Conservation (phyloP, 2,329 filamentous ascomycete species). For the Penicillium brasilianum region DNA sequence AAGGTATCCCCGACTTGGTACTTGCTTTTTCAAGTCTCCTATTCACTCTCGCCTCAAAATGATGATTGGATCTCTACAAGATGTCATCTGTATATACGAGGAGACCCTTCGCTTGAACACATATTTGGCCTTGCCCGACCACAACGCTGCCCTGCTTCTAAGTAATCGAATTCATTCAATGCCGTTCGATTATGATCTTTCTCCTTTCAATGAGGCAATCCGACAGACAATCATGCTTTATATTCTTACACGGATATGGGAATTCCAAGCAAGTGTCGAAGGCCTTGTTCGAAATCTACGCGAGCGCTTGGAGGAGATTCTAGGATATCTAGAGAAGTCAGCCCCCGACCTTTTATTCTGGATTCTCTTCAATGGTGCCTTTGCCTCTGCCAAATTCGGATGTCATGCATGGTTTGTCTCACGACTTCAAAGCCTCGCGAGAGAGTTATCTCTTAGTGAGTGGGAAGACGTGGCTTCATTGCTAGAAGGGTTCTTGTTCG, state of each 20-base stretch:
- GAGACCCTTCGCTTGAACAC: not conserved
- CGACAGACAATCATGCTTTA: not conserved
- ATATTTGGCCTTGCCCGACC: not conserved
- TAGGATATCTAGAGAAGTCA: not conserved
- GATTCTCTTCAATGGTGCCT: not conserved
- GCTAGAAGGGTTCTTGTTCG: not conserved
- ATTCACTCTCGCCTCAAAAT: not conserved
- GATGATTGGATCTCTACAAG: not conserved
- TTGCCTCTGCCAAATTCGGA: not conserved
- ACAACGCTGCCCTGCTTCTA: not conserved
- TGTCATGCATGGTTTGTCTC: not conserved
- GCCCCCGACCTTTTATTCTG: not conserved
- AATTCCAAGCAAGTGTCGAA: not conserved
- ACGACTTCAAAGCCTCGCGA: not conserved
- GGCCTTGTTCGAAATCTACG: not conserved
- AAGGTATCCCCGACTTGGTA: not conserved
- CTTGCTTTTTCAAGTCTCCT: not conserved
- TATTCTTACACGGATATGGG: not conserved
- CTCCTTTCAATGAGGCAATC: not conserved
- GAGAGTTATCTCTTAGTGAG: not conserved
- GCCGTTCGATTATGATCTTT: not conserved
- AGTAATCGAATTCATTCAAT: not conserved
- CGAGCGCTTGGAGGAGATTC: not conserved
- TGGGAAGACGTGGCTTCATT: not conserved
- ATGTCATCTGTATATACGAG: not conserved